Evolutionary conservation across 345 rosid species (phyloP).

Genomic region (Eucalyptus guilfoylei): DNA sequence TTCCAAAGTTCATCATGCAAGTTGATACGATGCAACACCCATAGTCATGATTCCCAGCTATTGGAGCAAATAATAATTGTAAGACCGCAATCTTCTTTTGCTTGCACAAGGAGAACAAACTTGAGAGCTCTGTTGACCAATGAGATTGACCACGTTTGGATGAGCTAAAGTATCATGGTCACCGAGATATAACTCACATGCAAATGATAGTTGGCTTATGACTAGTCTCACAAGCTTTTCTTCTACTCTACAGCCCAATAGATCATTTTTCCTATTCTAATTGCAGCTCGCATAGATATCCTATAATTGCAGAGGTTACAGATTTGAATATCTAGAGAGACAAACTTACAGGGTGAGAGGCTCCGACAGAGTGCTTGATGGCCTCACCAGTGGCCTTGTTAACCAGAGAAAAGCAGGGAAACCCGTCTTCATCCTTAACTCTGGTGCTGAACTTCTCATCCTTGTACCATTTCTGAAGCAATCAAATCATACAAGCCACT

Average conservation of each 20-base stretch:
- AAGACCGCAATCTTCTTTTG: background rate
- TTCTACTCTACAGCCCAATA: background rate
- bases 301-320: background rate
- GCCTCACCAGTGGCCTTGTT: constrained; percentile 87
- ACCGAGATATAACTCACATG: background rate
- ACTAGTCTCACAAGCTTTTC: background rate
- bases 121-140: background rate
- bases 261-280: background rate
- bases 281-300: background rate
- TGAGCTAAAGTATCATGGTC: background rate
- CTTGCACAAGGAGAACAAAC: background rate
- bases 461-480: constrained; percentile 74
- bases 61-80: background rate
- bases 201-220: background rate
- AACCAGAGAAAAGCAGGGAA: constrained; percentile 74
- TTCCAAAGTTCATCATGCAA: background rate
- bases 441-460: constrained; percentile 75
- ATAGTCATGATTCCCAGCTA: background rate
- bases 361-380: constrained; percentile 78
- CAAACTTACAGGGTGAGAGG: constrained; percentile 62
- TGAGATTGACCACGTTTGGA: background rate
- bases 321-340: background rate
- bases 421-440: constrained; percentile 76
- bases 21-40: background rate
- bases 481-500: background rate